A percentile compares a stretch with the other conserved stretches of the same genome.
These are phyloP conservation scores for Sindora glabra DNA, from an alignment of 306 rosid species.

Conservation along the genomic window DNA sequence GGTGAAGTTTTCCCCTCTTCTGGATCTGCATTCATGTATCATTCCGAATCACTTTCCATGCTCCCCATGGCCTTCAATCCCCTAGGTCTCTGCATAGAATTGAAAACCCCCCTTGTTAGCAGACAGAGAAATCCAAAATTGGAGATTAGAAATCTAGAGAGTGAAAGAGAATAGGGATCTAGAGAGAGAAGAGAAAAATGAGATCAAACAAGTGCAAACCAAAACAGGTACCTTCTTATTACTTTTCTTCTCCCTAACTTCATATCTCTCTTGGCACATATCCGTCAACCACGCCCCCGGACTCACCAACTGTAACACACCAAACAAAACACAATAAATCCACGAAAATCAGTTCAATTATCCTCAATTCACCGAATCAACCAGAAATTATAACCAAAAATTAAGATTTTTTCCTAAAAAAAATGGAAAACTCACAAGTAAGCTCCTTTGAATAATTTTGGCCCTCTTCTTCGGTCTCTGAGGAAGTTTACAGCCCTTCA, in stretches of 20 bases:
- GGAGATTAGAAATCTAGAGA: no score
- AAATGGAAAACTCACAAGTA: constrained; percentile 40
- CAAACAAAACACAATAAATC: not conserved
- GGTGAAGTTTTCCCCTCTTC: not conserved
- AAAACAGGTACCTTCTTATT: constrained; percentile 57
- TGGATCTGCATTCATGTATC: not conserved
- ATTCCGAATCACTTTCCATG: constrained; percentile 69
- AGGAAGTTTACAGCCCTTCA: constrained; percentile 80
- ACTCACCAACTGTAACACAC: constrained; percentile 54
- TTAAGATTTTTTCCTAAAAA: no score
- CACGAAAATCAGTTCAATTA: not conserved
- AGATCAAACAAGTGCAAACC: constrained; percentile 6
- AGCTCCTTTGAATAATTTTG: constrained; percentile 65
- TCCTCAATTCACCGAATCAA: not conserved
- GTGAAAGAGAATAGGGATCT: not conserved
- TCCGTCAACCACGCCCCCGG: constrained; percentile 89
- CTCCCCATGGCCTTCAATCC: constrained; percentile 86
- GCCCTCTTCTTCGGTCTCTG: constrained; percentile 83
- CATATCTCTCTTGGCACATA: constrained; percentile 88
- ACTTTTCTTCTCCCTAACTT: constrained; percentile 83
- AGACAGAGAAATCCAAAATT: not conserved
- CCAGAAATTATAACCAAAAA: not conserved
- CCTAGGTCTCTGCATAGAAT: constrained; percentile 56
- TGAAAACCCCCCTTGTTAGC: not conserved
- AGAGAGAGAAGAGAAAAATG: not conserved